These are phyloP conservation scores for Meyerozyma carpophila DNA, from an alignment of 1,139 yeast genomes.

Conservation along the genomic window DNA sequence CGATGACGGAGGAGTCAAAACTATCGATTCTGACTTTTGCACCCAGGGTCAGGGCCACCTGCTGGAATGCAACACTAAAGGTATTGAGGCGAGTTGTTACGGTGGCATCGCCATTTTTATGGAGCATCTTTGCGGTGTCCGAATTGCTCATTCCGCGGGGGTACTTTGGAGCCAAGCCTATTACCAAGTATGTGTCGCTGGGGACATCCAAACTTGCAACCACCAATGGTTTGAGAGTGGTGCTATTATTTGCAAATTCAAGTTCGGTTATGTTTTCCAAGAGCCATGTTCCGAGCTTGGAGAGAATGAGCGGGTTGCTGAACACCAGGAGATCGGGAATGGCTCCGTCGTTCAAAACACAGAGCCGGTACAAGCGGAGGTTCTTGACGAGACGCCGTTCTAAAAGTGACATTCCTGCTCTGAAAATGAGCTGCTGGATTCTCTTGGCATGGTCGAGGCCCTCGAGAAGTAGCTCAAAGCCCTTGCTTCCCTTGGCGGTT, in stretches of 20 bases:
- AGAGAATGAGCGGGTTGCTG: slow-evolving; percentile 78
- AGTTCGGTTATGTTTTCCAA: slow-evolving; percentile 84
- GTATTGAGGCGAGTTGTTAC: slow-evolving; percentile 54
- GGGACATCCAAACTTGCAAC: slow-evolving; percentile 76
- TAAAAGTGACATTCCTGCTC: slow-evolving; percentile 82
- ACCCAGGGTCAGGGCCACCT: slow-evolving; percentile 73
- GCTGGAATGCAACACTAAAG: slow-evolving; percentile 87
- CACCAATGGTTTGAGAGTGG: slow-evolving; percentile 71
- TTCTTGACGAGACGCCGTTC: slow-evolving; percentile 80
- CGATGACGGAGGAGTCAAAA: slow-evolving; percentile 90
- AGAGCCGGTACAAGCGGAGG: slow-evolving; percentile 74
- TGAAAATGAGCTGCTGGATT: slow-evolving; percentile 79
- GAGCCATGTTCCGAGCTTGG: slow-evolving; percentile 86
- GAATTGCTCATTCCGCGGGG: slow-evolving; percentile 55
- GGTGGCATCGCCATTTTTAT: slow-evolving; percentile 24
- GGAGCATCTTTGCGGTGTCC: slow-evolving; percentile 34
- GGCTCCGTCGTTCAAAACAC: slow-evolving; percentile 78
- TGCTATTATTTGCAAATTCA: slow-evolving; percentile 39
- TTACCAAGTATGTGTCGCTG: slow-evolving; percentile 78
- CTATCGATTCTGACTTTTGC: slow-evolving; percentile 91
- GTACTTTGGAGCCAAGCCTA: slow-evolving; percentile 83
- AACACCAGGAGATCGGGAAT: slow-evolving; percentile 74
- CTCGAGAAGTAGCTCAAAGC: slow-evolving; percentile 53
- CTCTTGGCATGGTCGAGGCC: slow-evolving; percentile 79
- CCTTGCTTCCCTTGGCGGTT: slow-evolving; percentile 29